Percentiles rank a stretch among this genome's conserved stretches.
Evolutionary conservation across 352 stramenopile species (phyloP).

Genomic region (Pythium insidiosum): DNA sequence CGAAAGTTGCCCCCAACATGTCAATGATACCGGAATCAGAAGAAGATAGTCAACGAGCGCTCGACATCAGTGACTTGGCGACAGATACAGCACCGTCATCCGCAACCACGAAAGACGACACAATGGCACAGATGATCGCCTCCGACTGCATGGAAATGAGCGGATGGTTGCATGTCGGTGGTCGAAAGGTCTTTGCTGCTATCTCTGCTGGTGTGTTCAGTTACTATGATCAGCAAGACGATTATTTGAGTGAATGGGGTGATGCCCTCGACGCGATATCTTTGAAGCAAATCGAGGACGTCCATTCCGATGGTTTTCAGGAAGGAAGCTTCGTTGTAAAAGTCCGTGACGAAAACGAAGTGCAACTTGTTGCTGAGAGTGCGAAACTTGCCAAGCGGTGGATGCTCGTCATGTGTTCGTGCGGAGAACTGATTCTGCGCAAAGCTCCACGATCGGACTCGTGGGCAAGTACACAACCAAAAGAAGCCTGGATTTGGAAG

Average conservation of each 20-base stretch:
- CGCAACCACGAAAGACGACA: background rate
- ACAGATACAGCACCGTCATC: background rate
- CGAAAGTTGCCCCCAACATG: slow-evolving; percentile 18
- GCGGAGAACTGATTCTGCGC: slow-evolving; percentile 64
- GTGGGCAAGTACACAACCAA: slow-evolving; percentile 71
- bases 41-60: slow-evolving; percentile 8
- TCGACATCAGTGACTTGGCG: slow-evolving; percentile 15
- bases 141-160: slow-evolving; percentile 44
- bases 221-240: slow-evolving; percentile 79
- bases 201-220: slow-evolving; percentile 83
- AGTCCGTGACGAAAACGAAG: slow-evolving; percentile 59
- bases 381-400: slow-evolving; percentile 65
- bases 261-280: slow-evolving; percentile 78
- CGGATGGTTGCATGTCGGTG: slow-evolving; percentile 58
- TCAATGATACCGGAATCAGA: slow-evolving; percentile 18
- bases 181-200: slow-evolving; percentile 51
- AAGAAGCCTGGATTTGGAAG: slow-evolving; percentile 86
- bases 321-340: slow-evolving; percentile 71
- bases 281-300: slow-evolving; percentile 65
- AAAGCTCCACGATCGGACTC: slow-evolving; percentile 50
- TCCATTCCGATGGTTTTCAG: slow-evolving; percentile 68
- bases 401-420: slow-evolving; percentile 88
- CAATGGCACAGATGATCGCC: slow-evolving; percentile 15
- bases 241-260: slow-evolving; percentile 79
- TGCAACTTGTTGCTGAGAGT: slow-evolving; percentile 64